A percentile compares a stretch with the other conserved stretches of the same genome.
These are phyloP conservation scores for Dendryphion nanum DNA, from an alignment of 2,329 filamentous ascomycete genomes.

Conservation along the genomic window DNA sequence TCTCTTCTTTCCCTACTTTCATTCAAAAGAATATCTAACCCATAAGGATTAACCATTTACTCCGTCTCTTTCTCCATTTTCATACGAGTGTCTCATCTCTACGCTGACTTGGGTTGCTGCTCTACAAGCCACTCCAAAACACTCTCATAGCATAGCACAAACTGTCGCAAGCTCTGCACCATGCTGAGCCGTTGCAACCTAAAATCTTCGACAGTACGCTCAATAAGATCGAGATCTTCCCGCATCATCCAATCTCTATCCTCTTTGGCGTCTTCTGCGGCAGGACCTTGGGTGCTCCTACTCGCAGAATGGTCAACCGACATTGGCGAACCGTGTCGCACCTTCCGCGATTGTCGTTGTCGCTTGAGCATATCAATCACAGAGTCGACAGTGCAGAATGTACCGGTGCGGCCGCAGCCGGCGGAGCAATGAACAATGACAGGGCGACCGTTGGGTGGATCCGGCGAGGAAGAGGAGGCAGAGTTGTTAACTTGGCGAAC, in stretches of 20 bases:
- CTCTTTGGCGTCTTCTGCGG: slow-evolving; percentile 21
- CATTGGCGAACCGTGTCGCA: slow-evolving; percentile 44
- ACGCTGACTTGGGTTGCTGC: slow-evolving; percentile 39
- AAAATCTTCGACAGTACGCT: slow-evolving; percentile 88
- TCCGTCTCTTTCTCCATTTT: no score
- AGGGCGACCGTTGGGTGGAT: slow-evolving; percentile 56
- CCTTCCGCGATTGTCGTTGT: slow-evolving; percentile 54
- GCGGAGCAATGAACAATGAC: slow-evolving; percentile 94
- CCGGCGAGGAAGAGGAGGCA: slow-evolving; percentile 58
- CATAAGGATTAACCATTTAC: no score
- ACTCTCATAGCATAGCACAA: slow-evolving; percentile 94
- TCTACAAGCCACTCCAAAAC: slow-evolving; percentile 79
- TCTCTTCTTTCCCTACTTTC: no score
- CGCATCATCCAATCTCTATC: slow-evolving; percentile 67
- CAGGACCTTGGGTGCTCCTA: slow-evolving; percentile 2
- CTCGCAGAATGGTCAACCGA: slow-evolving; percentile 31
- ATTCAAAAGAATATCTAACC: no score
- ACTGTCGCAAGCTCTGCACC: slow-evolving; percentile 93
- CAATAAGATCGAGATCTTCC: slow-evolving; percentile 74
- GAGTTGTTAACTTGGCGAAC: slow-evolving; percentile 48
- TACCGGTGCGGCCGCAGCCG: slow-evolving; percentile 91
- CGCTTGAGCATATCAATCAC: slow-evolving; percentile 96
- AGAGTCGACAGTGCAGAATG: slow-evolving; percentile 94
- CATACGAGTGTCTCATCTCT: no score
- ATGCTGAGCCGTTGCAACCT: slow-evolving; percentile 85